Percentiles rank a stretch among this genome's conserved stretches.
Evolutionary conservation across 2,329 filamentous ascomycete genomes (phyloP).

Genomic region (Cladophialophora immunda): DNA sequence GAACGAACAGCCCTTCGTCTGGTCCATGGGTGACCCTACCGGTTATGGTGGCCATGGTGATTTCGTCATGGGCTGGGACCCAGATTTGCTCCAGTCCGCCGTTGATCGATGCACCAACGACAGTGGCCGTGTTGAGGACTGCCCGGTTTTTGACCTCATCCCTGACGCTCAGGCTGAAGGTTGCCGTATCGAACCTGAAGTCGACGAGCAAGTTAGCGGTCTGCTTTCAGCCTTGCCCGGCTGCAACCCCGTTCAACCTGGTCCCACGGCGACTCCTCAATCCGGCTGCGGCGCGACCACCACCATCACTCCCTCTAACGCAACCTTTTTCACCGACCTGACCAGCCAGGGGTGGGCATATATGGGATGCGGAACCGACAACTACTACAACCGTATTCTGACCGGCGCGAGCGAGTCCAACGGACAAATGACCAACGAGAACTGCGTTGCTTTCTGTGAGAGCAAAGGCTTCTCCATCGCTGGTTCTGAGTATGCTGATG

Average conservation of each 20-base stretch:
- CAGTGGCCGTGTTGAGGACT: constrained; percentile 68
- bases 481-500: constrained; percentile 44
- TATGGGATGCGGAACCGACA: constrained; percentile 67
- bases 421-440: constrained; percentile 42
- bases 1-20: constrained; percentile 52
- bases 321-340: constrained; percentile 57
- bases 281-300: constrained; percentile 48
- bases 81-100: constrained; percentile 69
- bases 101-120: constrained; percentile 72
- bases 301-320: constrained; percentile 40
- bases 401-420: constrained; percentile 39
- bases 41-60: constrained; percentile 67
- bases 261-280: constrained; percentile 47
- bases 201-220: constrained; percentile 45
- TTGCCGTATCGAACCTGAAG: constrained; percentile 58
- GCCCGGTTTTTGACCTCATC: constrained; percentile 65
- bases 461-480: constrained; percentile 45
- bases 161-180: constrained; percentile 61
- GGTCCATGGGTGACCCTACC: constrained; percentile 58
- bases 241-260: constrained; percentile 42
- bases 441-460: constrained; percentile 45
- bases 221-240: constrained; percentile 40
- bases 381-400: constrained; percentile 49
- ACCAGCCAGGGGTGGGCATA: constrained; percentile 64
- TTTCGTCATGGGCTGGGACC: constrained; percentile 78